Percentiles rank a stretch among this genome's conserved stretches.
These are phyloP conservation scores for Gremmenia infestans DNA, from an alignment of 2,329 filamentous ascomycete genomes.

Conservation along the genomic window DNA sequence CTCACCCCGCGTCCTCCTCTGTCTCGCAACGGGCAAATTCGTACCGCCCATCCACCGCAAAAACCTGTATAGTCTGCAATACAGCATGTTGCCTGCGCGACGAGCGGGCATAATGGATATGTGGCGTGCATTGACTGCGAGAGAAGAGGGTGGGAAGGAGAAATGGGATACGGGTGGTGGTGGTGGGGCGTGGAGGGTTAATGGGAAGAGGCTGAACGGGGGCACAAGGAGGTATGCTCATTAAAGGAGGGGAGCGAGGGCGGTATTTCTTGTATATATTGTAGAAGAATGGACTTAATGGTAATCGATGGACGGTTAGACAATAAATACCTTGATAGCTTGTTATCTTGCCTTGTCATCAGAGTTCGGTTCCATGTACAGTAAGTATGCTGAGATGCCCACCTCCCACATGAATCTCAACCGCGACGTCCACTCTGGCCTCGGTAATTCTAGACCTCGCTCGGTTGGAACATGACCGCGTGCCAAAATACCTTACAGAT, in stretches of 20 bases:
- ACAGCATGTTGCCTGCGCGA: conserved; percentile 88
- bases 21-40: conserved; percentile 83
- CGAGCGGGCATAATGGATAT: conserved; percentile 78
- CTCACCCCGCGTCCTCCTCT: conserved; percentile 80
- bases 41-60: conserved; percentile 93
- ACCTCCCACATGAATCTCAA: not conserved
- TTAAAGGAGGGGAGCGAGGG: not conserved
- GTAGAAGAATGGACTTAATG: not conserved
- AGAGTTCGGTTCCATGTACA: not conserved
- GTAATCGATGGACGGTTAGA: not conserved
- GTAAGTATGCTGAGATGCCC: not conserved
- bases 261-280: not conserved
- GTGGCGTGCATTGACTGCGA: conserved; percentile 50
- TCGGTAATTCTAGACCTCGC: too few species aligned
- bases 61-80: conserved; percentile 93
- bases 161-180: not conserved
- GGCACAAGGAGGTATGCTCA: not conserved
- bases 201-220: conserved; percentile 7
- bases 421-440: too few species aligned
- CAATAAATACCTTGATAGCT: not conserved
- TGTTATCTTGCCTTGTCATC: not conserved
- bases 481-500: too few species aligned
- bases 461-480: too few species aligned
- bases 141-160: conserved; percentile 2
- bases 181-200: not conserved